Percentiles rank a stretch among this genome's conserved stretches.
Evolutionary conservation across 306 rosid species (phyloP).

Genomic region (Castanopsis chinensis): DNA sequence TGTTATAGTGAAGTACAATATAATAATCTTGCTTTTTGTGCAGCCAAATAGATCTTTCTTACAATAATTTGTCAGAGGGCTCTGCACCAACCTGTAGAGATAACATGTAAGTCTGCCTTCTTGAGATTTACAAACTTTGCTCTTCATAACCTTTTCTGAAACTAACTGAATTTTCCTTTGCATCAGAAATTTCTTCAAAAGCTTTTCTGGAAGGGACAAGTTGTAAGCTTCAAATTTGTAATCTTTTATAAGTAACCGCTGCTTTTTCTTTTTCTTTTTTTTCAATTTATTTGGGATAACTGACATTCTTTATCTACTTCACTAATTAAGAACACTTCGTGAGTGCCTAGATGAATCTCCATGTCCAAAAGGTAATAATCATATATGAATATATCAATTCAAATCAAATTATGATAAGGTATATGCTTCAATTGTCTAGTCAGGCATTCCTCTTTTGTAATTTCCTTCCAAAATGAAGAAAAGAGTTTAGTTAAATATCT

Average conservation of each 20-base stretch:
- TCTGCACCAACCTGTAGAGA: not conserved
- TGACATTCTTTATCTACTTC: not conserved
- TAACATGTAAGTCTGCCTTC: not conserved
- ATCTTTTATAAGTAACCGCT: not conserved
- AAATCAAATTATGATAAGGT: not conserved
- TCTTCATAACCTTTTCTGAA: not conserved
- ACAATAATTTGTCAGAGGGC: slow-evolving; percentile 14
- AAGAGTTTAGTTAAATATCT: too few relatives aligned
- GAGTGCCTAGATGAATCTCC: not conserved
- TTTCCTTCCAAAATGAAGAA: too few relatives aligned
- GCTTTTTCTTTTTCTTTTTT: not conserved
- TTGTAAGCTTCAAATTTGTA: slow-evolving; percentile 10
- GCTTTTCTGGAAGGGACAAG: slow-evolving; percentile 4
- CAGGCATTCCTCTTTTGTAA: too few relatives aligned
- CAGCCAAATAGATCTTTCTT: slow-evolving; percentile 20
- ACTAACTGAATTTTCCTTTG: not conserved
- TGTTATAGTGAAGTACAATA: too few relatives aligned
- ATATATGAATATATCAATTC: not conserved
- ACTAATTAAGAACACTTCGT: not conserved
- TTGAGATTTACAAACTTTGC: not conserved
- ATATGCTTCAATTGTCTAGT: not conserved
- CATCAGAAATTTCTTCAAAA: slow-evolving; percentile 25
- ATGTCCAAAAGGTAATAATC: slow-evolving; percentile 17
- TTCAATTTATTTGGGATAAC: not conserved
- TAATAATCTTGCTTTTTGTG: not conserved